A percentile compares a stretch with the other conserved stretches of the same genome.
Evolutionary conservation across 257 asterid genomes (phyloP).

Genomic region (Capsicum baccatum): DNA sequence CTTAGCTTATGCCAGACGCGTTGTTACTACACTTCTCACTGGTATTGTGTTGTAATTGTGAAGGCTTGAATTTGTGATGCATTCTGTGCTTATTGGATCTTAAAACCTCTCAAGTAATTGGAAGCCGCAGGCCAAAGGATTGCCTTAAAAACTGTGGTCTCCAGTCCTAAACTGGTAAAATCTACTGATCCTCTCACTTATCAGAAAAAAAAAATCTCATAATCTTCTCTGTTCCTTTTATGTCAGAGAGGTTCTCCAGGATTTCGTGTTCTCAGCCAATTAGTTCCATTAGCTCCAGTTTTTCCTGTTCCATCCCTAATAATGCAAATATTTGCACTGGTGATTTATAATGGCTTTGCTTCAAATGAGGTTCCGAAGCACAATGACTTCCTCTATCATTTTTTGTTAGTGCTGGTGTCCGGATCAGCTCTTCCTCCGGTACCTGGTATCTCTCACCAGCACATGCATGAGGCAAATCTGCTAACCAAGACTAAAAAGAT

Average conservation of each 20-base stretch:
- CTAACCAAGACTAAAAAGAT: not conserved
- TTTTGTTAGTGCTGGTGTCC: not conserved
- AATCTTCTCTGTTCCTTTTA: not conserved
- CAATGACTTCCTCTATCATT: not conserved
- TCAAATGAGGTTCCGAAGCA: not conserved
- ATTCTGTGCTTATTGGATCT: not conserved
- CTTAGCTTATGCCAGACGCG: not conserved
- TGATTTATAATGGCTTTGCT: not conserved
- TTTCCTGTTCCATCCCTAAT: not conserved
- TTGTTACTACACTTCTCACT: not conserved
- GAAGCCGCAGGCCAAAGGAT: not conserved
- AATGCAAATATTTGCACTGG: not conserved
- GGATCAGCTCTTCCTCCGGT: not conserved
- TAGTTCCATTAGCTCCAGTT: not conserved
- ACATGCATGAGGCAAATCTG: not conserved
- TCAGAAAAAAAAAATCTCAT: not conserved
- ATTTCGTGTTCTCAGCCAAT: not conserved
- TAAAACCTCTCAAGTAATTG: not conserved
- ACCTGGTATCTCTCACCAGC: too few relatives aligned
- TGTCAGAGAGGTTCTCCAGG: not conserved
- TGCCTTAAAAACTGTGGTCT: not conserved
- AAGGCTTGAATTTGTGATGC: not conserved
- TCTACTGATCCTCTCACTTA: too few relatives aligned
- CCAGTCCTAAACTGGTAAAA: not conserved
- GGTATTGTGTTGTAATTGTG: not conserved